Conservation (phyloP, 768 basidiomycete genomes). For the Mycena capillaripes region DNA sequence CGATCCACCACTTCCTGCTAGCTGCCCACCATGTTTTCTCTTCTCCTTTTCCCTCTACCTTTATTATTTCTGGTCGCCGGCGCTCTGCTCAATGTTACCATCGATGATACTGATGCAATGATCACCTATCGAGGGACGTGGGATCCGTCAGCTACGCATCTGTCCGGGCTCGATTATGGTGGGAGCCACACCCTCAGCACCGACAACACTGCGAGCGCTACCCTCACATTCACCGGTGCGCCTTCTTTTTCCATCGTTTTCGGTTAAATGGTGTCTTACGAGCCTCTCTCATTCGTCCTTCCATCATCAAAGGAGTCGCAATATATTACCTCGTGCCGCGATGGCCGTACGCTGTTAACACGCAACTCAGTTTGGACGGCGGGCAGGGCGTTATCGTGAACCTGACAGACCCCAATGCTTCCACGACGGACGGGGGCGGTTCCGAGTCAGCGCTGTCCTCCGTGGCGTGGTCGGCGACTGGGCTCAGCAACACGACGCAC, state of each 20-base stretch:
- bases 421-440: conserved; percentile 2
- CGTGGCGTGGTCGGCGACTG: conserved; percentile 16
- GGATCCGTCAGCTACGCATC: conserved; percentile 11
- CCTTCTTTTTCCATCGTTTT: neutral
- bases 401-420: conserved; percentile 39
- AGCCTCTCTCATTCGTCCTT: too few species aligned
- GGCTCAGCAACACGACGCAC: conserved; percentile 22
- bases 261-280: neutral
- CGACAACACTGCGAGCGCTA: conserved; percentile 48
- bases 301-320: conserved; percentile 50
- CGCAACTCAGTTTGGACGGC: conserved; percentile 55
- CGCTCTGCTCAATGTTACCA: conserved; percentile 31
- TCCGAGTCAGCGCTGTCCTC: conserved; percentile 24
- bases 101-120: conserved; percentile 25
- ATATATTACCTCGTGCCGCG: conserved; percentile 59
- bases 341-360: conserved; percentile 62
- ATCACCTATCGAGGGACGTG: conserved; percentile 16
- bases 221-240: conserved; percentile 58
- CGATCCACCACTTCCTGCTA: too few species aligned
- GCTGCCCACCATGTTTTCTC: too few species aligned
- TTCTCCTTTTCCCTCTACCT: too few species aligned
- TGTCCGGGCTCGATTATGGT: conserved; percentile 49
- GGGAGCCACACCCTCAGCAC: conserved; percentile 45
- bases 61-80: neutral
- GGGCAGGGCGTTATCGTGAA: conserved; percentile 51